phyloP scores from a whole-genome alignment of 106 monocot genomes.

The Iris macrosiphon region DNA sequence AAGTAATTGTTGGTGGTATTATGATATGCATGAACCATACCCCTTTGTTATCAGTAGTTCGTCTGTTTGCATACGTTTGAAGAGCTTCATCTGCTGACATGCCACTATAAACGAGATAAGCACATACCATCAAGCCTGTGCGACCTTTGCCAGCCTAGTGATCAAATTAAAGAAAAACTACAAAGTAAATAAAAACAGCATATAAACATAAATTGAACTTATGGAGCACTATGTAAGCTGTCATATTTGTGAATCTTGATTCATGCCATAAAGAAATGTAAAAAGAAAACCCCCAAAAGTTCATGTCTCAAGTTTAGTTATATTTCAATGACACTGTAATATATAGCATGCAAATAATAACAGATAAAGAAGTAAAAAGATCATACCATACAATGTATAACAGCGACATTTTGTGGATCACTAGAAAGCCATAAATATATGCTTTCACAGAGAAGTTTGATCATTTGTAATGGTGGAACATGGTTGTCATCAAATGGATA shows the following conservation, averaged over 20 bases:
- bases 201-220: too few species aligned
- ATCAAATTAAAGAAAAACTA: not conserved
- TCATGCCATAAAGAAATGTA: too few species aligned
- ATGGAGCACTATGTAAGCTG: too few species aligned
- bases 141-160: constrained; percentile 54
- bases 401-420: constrained; percentile 46
- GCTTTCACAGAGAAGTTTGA: constrained; percentile 50
- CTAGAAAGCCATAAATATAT: constrained; percentile 41
- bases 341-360: too few species aligned
- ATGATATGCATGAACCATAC: too few species aligned
- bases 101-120: constrained; percentile 46
- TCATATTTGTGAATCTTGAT: too few species aligned
- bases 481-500: constrained; percentile 63
- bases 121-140: constrained; percentile 53
- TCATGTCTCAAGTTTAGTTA: too few species aligned
- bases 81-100: constrained; percentile 44
- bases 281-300: too few species aligned
- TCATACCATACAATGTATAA: constrained; percentile 55
- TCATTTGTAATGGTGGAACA: constrained; percentile 39
- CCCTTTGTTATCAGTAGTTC: constrained; percentile 47
- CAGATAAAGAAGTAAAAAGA: too few species aligned
- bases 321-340: too few species aligned
- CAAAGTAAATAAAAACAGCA: too few species aligned
- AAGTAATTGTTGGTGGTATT: too few species aligned
- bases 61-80: constrained; percentile 37